phyloP scores from a whole-genome alignment of 176 grass and related monocot genomes.

The Triticum timopheevii region DNA sequence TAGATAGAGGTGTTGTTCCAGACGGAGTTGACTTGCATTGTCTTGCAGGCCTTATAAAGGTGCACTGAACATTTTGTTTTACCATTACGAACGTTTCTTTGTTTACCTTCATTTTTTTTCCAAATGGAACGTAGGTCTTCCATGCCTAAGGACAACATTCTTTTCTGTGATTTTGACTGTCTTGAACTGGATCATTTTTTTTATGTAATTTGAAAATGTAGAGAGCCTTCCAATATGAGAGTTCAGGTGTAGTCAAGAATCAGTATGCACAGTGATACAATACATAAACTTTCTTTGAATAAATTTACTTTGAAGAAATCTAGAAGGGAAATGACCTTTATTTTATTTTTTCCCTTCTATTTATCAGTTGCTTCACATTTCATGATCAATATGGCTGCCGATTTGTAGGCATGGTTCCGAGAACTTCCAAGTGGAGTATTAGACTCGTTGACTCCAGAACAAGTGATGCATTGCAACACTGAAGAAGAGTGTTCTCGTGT shows the following conservation, averaged over 20 bases:
- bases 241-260: neutral
- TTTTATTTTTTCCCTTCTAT: neutral
- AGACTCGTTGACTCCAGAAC: constrained; percentile 69
- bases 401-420: constrained; percentile 84
- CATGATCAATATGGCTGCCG: constrained; percentile 10
- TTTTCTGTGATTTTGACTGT: neutral
- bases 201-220: neutral
- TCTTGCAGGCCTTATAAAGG: constrained; percentile 86
- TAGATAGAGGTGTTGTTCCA: constrained; percentile 84
- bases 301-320: neutral
- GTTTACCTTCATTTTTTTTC: neutral
- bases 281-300: neutral
- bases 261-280: neutral
- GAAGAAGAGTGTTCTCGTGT: constrained; percentile 83
- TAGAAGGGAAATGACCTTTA: neutral
- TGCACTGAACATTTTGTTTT: constrained; percentile 22
- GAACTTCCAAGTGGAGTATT: constrained; percentile 85
- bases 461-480: constrained; percentile 90
- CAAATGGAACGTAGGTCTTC: neutral
- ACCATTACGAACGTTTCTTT: neutral
- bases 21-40: constrained; percentile 82
- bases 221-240: constrained; percentile 1
- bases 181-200: neutral
- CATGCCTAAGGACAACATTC: neutral
- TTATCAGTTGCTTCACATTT: neutral